Percentiles rank a stretch among this genome's conserved stretches.
These are phyloP conservation scores for Globisporangium uncinulatum DNA, from an alignment of 352 stramenopile species.

Conservation along the genomic window DNA sequence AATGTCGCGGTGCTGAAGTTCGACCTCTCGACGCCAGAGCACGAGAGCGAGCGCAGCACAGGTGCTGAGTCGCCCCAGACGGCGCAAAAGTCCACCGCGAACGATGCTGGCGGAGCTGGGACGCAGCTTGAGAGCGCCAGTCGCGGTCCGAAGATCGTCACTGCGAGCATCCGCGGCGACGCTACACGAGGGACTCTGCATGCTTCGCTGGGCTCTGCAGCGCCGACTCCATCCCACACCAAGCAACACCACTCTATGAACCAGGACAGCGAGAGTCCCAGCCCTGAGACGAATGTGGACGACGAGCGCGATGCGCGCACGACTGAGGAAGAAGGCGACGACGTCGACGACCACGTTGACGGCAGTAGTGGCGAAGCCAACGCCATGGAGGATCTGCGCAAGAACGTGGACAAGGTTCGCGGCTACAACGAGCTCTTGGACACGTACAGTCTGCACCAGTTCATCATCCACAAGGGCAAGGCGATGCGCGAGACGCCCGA, in stretches of 20 bases:
- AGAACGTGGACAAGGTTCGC: slow-evolving; percentile 74
- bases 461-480: slow-evolving; percentile 85
- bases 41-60: not conserved
- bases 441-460: slow-evolving; percentile 81
- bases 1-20: slow-evolving; percentile 79
- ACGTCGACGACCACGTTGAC: slow-evolving; percentile 12
- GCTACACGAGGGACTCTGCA: slow-evolving; percentile 6
- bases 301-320: slow-evolving; percentile 15
- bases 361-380: slow-evolving; percentile 22
- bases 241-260: slow-evolving; percentile 9
- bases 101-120: not conserved
- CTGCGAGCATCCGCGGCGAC: slow-evolving; percentile 22
- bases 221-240: not conserved
- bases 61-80: slow-evolving; percentile 2
- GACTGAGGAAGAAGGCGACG: not conserved
- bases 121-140: not conserved
- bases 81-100: slow-evolving; percentile 1
- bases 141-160: slow-evolving; percentile 20
- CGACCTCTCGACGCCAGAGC: slow-evolving; percentile 31
- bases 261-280: slow-evolving; percentile 19
- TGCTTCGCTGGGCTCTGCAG: slow-evolving; percentile 12
- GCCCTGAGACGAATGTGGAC: slow-evolving; percentile 15
- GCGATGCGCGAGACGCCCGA: slow-evolving; percentile 80
- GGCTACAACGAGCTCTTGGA: slow-evolving; percentile 80
- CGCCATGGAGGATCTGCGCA: slow-evolving; percentile 60